These are phyloP conservation scores for Apophysomyces variabilis DNA, from an alignment of 371 early-diverging fungal genomes.

Conservation along the genomic window DNA sequence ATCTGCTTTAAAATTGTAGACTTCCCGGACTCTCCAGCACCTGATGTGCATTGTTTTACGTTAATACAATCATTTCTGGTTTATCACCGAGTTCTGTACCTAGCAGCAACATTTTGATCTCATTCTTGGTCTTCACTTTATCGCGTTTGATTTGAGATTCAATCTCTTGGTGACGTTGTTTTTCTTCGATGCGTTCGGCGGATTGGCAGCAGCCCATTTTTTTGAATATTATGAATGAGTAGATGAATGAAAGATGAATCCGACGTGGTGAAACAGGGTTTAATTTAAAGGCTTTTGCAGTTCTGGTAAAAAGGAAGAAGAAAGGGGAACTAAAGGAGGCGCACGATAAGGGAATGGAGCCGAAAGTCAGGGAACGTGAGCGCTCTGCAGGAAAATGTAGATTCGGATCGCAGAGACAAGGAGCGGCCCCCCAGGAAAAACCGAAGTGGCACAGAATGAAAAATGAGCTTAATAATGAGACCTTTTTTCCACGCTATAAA, in stretches of 20 bases:
- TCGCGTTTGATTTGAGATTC: constrained; percentile 87
- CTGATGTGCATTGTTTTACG: constrained; percentile 41
- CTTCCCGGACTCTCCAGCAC: constrained; percentile 98
- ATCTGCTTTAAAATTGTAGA: constrained; percentile 96
- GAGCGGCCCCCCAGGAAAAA: neutral
- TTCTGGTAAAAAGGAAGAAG: neutral
- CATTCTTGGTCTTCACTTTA: constrained; percentile 74
- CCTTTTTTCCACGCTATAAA: neutral
- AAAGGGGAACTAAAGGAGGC: constrained; percentile 4
- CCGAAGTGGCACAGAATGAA: neutral
- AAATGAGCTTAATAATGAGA: neutral
- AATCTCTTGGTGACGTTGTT: constrained; percentile 86
- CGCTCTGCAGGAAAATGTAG: neutral
- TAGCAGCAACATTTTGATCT: constrained; percentile 94
- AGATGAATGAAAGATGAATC: neutral
- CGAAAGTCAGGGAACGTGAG: constrained; percentile 7
- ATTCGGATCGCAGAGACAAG: neutral
- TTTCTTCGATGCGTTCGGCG: constrained; percentile 83
- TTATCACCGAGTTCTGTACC: constrained; percentile 53
- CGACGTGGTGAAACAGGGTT: constrained; percentile 4
- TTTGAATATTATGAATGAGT: too few relatives aligned
- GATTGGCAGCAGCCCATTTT: constrained; percentile 92
- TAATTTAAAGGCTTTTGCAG: constrained; percentile 6
- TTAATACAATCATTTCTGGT: neutral
- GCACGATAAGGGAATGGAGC: neutral